A percentile compares a stretch with the other conserved stretches of the same genome.
Evolutionary conservation across 1,284 basidiomycete genomes (phyloP).

Genomic region (Ceratobasidium theobromae): DNA sequence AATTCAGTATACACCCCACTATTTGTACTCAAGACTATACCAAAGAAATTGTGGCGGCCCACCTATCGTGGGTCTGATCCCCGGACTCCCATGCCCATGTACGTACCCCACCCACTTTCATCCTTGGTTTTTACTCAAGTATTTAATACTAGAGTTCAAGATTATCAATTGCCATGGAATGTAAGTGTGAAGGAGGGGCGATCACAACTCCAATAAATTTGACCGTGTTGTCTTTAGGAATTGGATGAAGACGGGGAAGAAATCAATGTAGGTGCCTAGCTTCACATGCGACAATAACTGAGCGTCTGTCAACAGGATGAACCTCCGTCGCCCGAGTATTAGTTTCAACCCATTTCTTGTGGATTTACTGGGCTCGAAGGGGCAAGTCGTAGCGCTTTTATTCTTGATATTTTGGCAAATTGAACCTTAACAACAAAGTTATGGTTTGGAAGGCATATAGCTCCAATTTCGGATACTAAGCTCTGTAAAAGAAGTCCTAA

Average conservation of each 20-base stretch:
- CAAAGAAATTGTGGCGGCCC: not conserved
- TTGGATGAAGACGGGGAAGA: constrained; percentile 27
- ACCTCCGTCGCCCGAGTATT: not conserved
- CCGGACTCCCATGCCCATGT: not conserved
- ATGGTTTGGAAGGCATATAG: too few species aligned
- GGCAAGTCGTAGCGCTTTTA: too few species aligned
- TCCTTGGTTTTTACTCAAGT: not conserved
- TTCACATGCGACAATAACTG: not conserved
- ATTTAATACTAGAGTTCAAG: not conserved
- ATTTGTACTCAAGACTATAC: not conserved
- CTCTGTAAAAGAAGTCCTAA: too few species aligned
- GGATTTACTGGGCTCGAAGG: too few species aligned
- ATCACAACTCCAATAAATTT: not conserved
- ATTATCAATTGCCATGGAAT: constrained; percentile 14
- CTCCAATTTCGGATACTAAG: too few species aligned
- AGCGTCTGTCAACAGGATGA: not conserved
- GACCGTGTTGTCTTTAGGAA: not conserved
- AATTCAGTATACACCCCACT: not conserved
- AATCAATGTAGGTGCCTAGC: not conserved
- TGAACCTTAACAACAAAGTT: too few species aligned
- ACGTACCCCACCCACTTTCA: not conserved
- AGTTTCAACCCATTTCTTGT: not conserved
- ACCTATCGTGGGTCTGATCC: not conserved
- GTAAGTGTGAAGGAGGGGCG: not conserved
- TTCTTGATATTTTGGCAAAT: too few species aligned